phyloP scores from a whole-genome alignment of 2,329 filamentous ascomycete genomes.

The Aureobasidium pullulans region DNA sequence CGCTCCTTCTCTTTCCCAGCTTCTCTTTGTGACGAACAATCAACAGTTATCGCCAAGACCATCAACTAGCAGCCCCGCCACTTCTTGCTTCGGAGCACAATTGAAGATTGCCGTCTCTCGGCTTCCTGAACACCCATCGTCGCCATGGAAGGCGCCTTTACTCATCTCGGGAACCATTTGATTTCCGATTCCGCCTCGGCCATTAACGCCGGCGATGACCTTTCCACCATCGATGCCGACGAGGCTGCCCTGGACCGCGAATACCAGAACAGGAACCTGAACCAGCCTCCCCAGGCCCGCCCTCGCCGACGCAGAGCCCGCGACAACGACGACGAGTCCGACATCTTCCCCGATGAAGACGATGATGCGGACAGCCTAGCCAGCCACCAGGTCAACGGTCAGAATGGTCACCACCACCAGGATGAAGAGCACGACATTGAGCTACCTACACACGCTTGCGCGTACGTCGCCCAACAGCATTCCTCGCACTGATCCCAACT shows the following conservation, averaged over 20 bases:
- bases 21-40: not conserved
- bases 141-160: constrained; percentile 79
- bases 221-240: constrained; percentile 44
- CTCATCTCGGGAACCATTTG: constrained; percentile 77
- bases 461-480: constrained; percentile 52
- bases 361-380: constrained; percentile 60
- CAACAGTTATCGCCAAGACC: constrained; percentile 1
- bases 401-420: constrained; percentile 51
- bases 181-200: constrained; percentile 76
- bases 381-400: constrained; percentile 71
- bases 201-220: constrained; percentile 79
- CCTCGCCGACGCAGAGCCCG: constrained; percentile 65
- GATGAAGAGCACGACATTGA: constrained; percentile 75
- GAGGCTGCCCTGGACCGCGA: constrained; percentile 70
- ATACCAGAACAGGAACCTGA: constrained; percentile 50
- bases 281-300: constrained; percentile 34
- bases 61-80: constrained; percentile 8
- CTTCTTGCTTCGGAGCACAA: constrained; percentile 10
- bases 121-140: constrained; percentile 12
- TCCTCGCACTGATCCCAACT: not conserved
- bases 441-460: constrained; percentile 89
- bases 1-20: not conserved
- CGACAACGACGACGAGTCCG: constrained; percentile 75
- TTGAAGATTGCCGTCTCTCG: not conserved
- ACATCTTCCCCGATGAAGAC: constrained; percentile 62